A percentile compares a stretch with the other conserved stretches of the same genome.
These are phyloP conservation scores for Xylaria sp. DNA, from an alignment of 2,329 filamentous ascomycete species.

Conservation along the genomic window DNA sequence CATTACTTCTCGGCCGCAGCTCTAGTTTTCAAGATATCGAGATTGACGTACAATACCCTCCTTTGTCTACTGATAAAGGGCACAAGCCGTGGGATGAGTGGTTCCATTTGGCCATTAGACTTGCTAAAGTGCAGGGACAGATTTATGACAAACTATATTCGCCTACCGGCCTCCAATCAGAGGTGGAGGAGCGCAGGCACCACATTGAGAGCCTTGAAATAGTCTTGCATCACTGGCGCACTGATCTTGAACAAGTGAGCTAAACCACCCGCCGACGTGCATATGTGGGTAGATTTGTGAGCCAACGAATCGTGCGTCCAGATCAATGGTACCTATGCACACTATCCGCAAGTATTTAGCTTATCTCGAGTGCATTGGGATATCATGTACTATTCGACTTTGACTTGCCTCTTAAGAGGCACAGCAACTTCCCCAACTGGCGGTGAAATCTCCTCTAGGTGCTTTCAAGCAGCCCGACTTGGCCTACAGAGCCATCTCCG, in stretches of 20 bases:
- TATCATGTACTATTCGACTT: slow-evolving; percentile 5
- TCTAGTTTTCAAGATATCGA: not conserved
- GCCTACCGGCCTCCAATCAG: not conserved
- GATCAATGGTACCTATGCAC: not conserved
- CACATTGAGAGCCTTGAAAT: not conserved
- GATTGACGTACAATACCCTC: not conserved
- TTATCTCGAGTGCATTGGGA: not conserved
- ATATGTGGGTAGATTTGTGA: not conserved
- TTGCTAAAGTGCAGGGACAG: not conserved
- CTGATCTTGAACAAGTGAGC: not conserved
- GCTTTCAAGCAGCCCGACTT: not conserved
- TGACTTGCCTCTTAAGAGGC: not conserved
- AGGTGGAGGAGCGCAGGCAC: not conserved
- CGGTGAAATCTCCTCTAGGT: not conserved
- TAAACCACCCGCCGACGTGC: not conserved
- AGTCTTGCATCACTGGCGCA: not conserved
- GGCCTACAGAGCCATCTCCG: not conserved
- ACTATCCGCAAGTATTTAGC: not conserved
- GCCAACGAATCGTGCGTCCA: not conserved
- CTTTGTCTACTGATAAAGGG: not conserved
- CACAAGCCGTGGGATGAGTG: not conserved
- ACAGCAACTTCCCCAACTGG: not conserved
- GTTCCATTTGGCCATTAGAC: slow-evolving; percentile 1
- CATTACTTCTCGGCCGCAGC: not conserved
- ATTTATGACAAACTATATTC: not conserved